Evolutionary conservation across 805 yeast species (phyloP).

Genomic region (Saturnispora sekii): DNA sequence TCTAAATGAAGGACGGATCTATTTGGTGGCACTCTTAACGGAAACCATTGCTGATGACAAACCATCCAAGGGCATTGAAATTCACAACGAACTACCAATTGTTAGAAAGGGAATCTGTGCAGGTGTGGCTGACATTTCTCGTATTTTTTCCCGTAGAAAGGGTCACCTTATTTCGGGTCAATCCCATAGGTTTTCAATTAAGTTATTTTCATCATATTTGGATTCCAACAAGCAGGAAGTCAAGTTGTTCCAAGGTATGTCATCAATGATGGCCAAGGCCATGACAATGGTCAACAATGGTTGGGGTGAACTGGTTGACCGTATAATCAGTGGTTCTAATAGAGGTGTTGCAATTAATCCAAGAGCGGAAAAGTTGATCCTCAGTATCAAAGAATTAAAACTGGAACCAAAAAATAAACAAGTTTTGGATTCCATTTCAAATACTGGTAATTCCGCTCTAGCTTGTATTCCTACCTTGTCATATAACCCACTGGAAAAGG

Average conservation of each 20-base stretch:
- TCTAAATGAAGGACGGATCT: slow-evolving; percentile 50
- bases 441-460: slow-evolving; percentile 33
- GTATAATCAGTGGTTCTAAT: slow-evolving; percentile 66
- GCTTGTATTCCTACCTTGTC: slow-evolving; percentile 55
- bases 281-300: slow-evolving; percentile 46
- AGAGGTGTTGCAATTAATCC: slow-evolving; percentile 76
- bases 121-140: slow-evolving; percentile 77
- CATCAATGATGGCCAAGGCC: slow-evolving; percentile 28
- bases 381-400: slow-evolving; percentile 66
- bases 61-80: slow-evolving; percentile 1
- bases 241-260: slow-evolving; percentile 25
- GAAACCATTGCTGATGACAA: slow-evolving; percentile 39
- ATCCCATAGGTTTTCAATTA: slow-evolving; percentile 61
- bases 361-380: slow-evolving; percentile 60
- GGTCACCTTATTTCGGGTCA: slow-evolving; percentile 53
- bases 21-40: slow-evolving; percentile 64
- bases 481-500: slow-evolving; percentile 53
- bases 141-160: slow-evolving; percentile 58
- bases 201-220: slow-evolving; percentile 62
- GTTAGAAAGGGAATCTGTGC: slow-evolving; percentile 78
- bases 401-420: slow-evolving; percentile 20
- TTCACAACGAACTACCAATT: slow-evolving; percentile 12
- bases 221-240: slow-evolving; percentile 27
- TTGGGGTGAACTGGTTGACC: slow-evolving; percentile 80
- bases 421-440: slow-evolving; percentile 13